Base-by-base conservation (phyloP, 208 protist species). In the Leishmania amazonensis region DNA sequence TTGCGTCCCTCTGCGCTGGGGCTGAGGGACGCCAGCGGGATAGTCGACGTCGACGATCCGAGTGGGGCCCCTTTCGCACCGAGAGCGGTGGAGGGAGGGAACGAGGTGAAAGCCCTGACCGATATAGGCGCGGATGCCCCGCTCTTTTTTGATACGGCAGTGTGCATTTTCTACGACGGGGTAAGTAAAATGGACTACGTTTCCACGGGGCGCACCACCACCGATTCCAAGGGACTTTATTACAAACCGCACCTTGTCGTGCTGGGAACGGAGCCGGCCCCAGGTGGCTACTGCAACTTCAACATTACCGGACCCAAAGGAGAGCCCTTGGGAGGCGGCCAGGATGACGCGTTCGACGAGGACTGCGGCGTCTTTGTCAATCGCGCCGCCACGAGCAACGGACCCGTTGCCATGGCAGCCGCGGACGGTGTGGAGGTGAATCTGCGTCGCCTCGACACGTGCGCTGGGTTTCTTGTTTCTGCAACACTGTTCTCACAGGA, bases 121-220 rank as follows among this genome's bases (percentile, higher is more conserved):
- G 75, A 83, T 68, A 40, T 76, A 21, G 68, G 62, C 17, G 57
- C 53, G 1, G 80, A 70, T 13, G 84, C 84, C 31, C 90, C 90
- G 11, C 84, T 90, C 24, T 96, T 96, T 68, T 95, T 96, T 78
- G 93, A 96, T 81, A 96, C 90, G 28, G 88, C 88, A 9, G 93
- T 88, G 4, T 95, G 90, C 81, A 85, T 96, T 53, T 94, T 96
- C 76, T 88, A 88, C 76, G 89, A 93, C 62, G 75, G 80, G 73
- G 75, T 84, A 28, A 82, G 80, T 6, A 88, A 90, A 67, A 92
- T 85, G 68, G 93, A 96, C 83, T 96, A 96, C 83, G 89, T 95
- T 0, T 86, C 90, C 62, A 89, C 88, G 2, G 93, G 93, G 0
- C 90, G 92, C 60, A 79, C 74, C 57, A 91, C 88, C 47, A 89